Evolutionary conservation across 2,329 filamentous ascomycete species (phyloP).

Genomic region (Clarireedia hainanense): DNA sequence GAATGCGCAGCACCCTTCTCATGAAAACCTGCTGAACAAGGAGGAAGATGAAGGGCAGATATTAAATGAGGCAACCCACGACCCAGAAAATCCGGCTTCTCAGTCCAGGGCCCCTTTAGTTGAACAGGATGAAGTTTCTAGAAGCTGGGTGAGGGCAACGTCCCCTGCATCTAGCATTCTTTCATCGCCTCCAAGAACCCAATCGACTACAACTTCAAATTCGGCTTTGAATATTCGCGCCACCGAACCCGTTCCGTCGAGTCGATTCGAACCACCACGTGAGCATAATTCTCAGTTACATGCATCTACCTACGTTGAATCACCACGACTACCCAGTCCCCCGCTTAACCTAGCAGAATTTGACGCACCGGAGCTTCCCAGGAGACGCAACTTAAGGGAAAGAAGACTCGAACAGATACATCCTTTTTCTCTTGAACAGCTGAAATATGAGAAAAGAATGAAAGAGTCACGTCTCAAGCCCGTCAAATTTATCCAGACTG

Average conservation of each 20-base stretch:
- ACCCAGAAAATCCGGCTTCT: neutral
- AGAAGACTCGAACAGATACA: conserved; percentile 29
- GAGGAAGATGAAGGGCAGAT: neutral
- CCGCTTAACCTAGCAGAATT: neutral
- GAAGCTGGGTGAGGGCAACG: conserved; percentile 32
- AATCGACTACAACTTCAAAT: no score
- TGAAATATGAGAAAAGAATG: conserved; percentile 25
- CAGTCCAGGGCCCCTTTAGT: neutral
- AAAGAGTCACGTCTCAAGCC: conserved; percentile 26
- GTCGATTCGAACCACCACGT: no score
- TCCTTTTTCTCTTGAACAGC: conserved; percentile 28
- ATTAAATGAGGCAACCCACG: neutral
- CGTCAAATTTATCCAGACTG: conserved; percentile 21
- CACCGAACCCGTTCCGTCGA: no score
- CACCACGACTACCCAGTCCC: neutral
- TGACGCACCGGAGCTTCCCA: neutral
- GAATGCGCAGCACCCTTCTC: no score
- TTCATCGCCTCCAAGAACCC: conserved; percentile 17
- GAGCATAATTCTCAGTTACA: no score
- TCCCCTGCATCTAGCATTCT: conserved; percentile 28
- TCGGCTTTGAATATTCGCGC: no score
- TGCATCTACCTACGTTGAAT: neutral
- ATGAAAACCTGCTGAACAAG: no score
- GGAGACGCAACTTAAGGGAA: conserved; percentile 14
- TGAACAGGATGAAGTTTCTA: conserved; percentile 31